phyloP scores from a whole-genome alignment of 2,329 filamentous ascomycete species.

The Colletotrichum lentis region DNA sequence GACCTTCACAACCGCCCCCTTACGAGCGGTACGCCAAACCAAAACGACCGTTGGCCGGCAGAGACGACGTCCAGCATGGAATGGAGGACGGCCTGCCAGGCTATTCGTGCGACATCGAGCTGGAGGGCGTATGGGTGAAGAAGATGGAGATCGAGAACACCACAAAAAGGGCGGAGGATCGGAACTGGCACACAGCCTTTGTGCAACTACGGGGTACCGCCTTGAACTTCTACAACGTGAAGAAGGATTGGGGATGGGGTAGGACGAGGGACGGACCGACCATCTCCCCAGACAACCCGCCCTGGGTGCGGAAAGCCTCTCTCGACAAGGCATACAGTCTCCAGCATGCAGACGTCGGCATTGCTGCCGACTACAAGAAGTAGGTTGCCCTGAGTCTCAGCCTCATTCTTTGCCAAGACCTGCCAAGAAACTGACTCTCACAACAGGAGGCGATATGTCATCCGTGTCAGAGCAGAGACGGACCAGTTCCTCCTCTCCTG shows the following conservation, averaged over 20 bases:
- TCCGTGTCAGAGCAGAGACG: slow-evolving; percentile 75
- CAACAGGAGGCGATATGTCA: slow-evolving; percentile 66
- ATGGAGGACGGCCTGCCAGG: slow-evolving; percentile 57
- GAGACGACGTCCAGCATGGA: slow-evolving; percentile 31
- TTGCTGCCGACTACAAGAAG: slow-evolving; percentile 77
- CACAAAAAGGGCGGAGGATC: slow-evolving; percentile 67
- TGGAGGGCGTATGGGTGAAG: slow-evolving; percentile 66
- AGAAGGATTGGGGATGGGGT: slow-evolving; percentile 64
- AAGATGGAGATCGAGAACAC: slow-evolving; percentile 74
- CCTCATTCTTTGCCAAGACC: slow-evolving; percentile 30
- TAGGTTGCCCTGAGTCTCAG: slow-evolving; percentile 49
- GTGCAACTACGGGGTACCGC: slow-evolving; percentile 73
- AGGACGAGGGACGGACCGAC: slow-evolving; percentile 56
- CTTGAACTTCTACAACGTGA: slow-evolving; percentile 70
- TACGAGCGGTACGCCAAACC: slow-evolving; percentile 49
- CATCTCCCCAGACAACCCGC: slow-evolving; percentile 59
- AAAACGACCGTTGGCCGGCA: slow-evolving; percentile 41
- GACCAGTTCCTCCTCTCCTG: slow-evolving; percentile 78
- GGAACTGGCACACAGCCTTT: slow-evolving; percentile 71
- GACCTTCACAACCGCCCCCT: slow-evolving; percentile 57
- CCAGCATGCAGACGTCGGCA: slow-evolving; percentile 77
- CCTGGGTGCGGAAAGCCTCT: slow-evolving; percentile 61
- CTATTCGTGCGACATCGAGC: slow-evolving; percentile 64
- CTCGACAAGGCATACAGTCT: slow-evolving; percentile 75
- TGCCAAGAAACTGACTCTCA: slow-evolving; percentile 35